These are phyloP conservation scores for Triticum timopheevii DNA, from an alignment of 176 grass and related monocot genomes.

Conservation along the genomic window DNA sequence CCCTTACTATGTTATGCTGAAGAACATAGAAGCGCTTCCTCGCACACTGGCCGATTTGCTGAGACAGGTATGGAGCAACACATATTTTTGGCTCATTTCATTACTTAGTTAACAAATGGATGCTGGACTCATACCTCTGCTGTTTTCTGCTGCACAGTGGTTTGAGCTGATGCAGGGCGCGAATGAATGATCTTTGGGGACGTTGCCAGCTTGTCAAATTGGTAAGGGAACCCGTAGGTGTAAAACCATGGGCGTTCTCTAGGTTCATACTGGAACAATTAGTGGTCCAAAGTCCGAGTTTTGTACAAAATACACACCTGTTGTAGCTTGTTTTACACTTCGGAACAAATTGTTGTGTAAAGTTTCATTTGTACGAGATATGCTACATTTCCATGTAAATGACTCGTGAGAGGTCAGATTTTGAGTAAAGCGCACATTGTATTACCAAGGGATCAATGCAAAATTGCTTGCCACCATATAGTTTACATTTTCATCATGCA, in stretches of 20 bases:
- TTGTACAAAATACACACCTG: slow-evolving; percentile 31
- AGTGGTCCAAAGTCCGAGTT: not conserved
- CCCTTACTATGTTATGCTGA: slow-evolving; percentile 80
- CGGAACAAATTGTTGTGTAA: not conserved
- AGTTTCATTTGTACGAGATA: not conserved
- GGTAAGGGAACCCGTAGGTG: not conserved
- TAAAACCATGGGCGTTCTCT: not conserved
- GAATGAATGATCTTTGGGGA: slow-evolving; percentile 47
- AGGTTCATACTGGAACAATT: not conserved
- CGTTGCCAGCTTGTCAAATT: not conserved
- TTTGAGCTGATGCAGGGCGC: slow-evolving; percentile 84
- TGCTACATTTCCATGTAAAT: not conserved
- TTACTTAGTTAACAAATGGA: not conserved
- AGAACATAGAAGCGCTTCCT: slow-evolving; percentile 85
- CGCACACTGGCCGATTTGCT: slow-evolving; percentile 83
- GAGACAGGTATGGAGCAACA: slow-evolving; percentile 72
- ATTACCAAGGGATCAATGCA: no score
- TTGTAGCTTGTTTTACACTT: not conserved
- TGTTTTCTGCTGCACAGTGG: slow-evolving; percentile 66
- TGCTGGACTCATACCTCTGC: not conserved
- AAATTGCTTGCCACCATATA: no score
- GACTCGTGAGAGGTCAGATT: not conserved
- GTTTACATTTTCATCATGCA: no score
- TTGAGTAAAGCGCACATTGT: not conserved
- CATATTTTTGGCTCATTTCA: not conserved